phyloP scores from a whole-genome alignment of 306 rosid species.

The Ziziphus jujuba region DNA sequence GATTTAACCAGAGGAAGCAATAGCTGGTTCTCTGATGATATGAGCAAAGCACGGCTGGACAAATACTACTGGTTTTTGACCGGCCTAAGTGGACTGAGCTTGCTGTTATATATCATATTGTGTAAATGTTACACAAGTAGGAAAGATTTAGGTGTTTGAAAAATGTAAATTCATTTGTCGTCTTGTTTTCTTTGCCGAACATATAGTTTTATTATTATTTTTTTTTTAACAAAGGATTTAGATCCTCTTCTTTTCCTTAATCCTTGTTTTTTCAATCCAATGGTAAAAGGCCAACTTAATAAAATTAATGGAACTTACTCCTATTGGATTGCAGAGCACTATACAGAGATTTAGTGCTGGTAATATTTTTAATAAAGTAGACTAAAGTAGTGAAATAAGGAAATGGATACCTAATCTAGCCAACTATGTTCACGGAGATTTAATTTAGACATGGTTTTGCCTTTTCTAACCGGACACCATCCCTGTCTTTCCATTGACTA shows the following conservation, averaged over 20 bases:
- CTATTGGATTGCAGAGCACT: no score
- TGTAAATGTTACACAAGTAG: conserved; percentile 50
- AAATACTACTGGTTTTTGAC: conserved; percentile 81
- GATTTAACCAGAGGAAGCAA: conserved; percentile 44
- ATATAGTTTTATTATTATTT: no score
- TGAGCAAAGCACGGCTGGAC: conserved; percentile 75
- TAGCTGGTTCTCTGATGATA: conserved; percentile 87
- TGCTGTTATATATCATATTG: conserved; percentile 50
- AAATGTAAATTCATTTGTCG: conserved; percentile 29
- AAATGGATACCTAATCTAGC: no score
- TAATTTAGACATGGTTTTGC: no score
- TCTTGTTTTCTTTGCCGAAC: neutral
- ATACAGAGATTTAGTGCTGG: no score
- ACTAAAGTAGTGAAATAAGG: no score
- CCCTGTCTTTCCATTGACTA: neutral
- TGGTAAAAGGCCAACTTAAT: neutral
- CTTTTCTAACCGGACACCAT: neutral
- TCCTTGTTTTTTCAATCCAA: neutral
- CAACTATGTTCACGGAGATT: no score
- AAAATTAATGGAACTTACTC: no score
- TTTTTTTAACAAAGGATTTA: neutral
- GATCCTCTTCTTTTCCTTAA: neutral
- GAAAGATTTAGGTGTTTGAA: conserved; percentile 42
- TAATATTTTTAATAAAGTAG: no score
- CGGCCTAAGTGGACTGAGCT: conserved; percentile 49